Evolutionary conservation across 352 stramenopile genomes (phyloP).

Genomic region (Phytophthora cactorum): DNA sequence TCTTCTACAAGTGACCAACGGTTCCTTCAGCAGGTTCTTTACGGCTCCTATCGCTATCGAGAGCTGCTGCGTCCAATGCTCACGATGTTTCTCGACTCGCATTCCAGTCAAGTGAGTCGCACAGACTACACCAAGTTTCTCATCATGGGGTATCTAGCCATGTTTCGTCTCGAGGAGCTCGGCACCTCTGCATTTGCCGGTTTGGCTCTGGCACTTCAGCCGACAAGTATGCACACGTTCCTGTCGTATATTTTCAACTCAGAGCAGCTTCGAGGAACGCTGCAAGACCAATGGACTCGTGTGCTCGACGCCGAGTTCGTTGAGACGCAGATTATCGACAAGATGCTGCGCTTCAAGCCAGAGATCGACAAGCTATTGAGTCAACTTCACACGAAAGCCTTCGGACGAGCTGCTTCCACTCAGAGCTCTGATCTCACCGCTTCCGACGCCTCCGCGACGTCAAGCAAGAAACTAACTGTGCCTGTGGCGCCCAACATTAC

Average conservation of each 20-base stretch:
- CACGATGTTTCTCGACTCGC: slow-evolving; percentile 84
- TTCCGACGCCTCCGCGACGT: slow-evolving; percentile 10
- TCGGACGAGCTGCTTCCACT: slow-evolving; percentile 47
- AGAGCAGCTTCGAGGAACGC: slow-evolving; percentile 58
- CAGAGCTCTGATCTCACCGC: neutral
- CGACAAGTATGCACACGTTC: slow-evolving; percentile 88
- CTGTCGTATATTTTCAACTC: slow-evolving; percentile 88
- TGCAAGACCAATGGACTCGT: slow-evolving; percentile 82
- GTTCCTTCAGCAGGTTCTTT: slow-evolving; percentile 91
- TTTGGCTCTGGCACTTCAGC: slow-evolving; percentile 72
- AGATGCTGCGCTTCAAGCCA: slow-evolving; percentile 54
- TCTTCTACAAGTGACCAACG: slow-evolving; percentile 50
- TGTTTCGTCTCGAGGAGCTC: slow-evolving; percentile 92
- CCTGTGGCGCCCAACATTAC: slow-evolving; percentile 88
- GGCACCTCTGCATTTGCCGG: slow-evolving; percentile 65
- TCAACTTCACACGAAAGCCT: slow-evolving; percentile 73
- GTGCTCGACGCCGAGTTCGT: slow-evolving; percentile 90
- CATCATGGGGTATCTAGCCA: slow-evolving; percentile 87
- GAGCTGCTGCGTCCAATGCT: slow-evolving; percentile 80
- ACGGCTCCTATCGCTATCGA: slow-evolving; percentile 90
- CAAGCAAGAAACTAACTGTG: slow-evolving; percentile 67
- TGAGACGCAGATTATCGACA: slow-evolving; percentile 69
- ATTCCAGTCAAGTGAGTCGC: slow-evolving; percentile 76
- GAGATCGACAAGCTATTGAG: slow-evolving; percentile 49
- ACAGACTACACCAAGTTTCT: slow-evolving; percentile 93